A percentile compares a stretch with the other conserved stretches of the same genome.
Evolutionary conservation across 2,329 filamentous ascomycete genomes (phyloP).

Genomic region (Microsporum audouinii): DNA sequence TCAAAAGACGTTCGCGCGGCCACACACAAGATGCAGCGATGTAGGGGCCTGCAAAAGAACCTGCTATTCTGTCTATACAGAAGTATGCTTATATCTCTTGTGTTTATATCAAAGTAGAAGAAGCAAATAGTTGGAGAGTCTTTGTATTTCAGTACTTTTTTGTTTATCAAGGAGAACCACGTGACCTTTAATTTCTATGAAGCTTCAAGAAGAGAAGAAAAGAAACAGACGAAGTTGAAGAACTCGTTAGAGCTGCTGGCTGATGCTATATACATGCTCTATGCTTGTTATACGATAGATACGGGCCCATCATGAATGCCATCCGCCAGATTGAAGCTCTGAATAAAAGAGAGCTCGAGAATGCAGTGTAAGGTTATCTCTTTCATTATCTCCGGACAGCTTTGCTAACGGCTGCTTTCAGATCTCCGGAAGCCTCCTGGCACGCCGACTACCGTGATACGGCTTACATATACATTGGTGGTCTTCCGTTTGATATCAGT

Average conservation of each 20-base stretch:
- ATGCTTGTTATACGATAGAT: not conserved
- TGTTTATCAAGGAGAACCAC: not conserved
- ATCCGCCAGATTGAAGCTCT: conserved; percentile 86
- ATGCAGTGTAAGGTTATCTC: conserved; percentile 54
- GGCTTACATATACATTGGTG: conserved; percentile 92
- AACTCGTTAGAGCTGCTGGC: not conserved
- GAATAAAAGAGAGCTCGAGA: conserved; percentile 88
- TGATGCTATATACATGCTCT: not conserved
- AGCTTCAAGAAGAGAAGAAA: not conserved
- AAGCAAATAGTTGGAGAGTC: not conserved
- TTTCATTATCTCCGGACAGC: not conserved
- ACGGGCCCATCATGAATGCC: conserved; percentile 59
- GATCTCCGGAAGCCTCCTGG: conserved; percentile 80
- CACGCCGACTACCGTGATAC: conserved; percentile 96
- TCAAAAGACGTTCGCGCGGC: not conserved
- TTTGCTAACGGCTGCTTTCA: conserved; percentile 24
- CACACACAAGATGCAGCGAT: not conserved
- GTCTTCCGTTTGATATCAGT: conserved; percentile 79
- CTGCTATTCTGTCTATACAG: not conserved
- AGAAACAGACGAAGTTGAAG: not conserved
- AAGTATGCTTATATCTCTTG: not conserved
- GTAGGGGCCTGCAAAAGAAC: not conserved
- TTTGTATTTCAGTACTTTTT: not conserved
- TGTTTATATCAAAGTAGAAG: not conserved
- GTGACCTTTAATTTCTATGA: not conserved